Conservation (phyloP, 441 rosid genomes). For the Croton laevigatus region DNA sequence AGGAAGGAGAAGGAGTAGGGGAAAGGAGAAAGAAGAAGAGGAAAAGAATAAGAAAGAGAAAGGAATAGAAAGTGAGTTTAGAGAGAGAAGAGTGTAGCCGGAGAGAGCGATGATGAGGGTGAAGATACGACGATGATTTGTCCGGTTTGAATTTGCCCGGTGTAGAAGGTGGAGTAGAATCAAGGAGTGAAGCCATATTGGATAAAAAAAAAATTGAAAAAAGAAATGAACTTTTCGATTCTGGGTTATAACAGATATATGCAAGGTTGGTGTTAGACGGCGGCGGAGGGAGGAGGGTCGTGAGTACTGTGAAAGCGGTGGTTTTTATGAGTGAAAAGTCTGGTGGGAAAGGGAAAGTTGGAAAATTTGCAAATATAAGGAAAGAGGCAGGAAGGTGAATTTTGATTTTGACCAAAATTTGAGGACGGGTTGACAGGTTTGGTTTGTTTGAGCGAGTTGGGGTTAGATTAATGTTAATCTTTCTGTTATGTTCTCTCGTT, state of each 20-base stretch:
- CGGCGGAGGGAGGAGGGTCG: not conserved
- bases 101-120: conserved; percentile 42
- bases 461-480: not conserved
- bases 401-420: not conserved
- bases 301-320: too few relatives aligned
- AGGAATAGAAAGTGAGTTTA: conserved; percentile 48
- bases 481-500: too few relatives aligned
- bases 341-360: not conserved
- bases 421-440: not conserved
- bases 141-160: conserved; percentile 64
- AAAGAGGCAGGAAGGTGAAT: not conserved
- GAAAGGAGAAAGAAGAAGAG: conserved; percentile 38
- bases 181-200: conserved; percentile 41
- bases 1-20: conserved; percentile 38
- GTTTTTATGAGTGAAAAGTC: not conserved
- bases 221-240: not conserved
- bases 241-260: not conserved
- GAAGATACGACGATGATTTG: conserved; percentile 28
- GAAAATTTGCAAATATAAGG: not conserved
- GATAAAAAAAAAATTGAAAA: not conserved
- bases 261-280: not conserved
- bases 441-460: too few relatives aligned
- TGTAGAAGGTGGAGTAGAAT: conserved; percentile 53
- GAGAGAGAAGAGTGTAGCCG: conserved; percentile 43
- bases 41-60: conserved; percentile 40